Base-by-base conservation (phyloP, 345 rosid genomes). In the Barbarea vulgaris region DNA sequence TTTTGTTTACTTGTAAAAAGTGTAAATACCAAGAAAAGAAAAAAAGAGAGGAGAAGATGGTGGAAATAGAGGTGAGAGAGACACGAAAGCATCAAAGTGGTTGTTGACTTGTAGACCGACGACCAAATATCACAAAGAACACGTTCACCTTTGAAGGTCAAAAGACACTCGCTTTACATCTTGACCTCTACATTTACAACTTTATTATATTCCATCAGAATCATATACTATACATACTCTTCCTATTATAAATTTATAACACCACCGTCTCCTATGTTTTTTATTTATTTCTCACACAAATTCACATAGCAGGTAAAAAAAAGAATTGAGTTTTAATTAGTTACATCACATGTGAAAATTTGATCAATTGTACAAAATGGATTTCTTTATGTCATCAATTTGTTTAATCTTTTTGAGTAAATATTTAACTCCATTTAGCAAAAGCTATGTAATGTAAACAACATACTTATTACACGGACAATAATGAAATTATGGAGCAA, bases 31-130 rank as follows among this genome's bases (percentile, higher is more conserved):
- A 28, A 28, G 1, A 24, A 24, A 24, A 24, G 3, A 28, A 3
- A 28, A 28, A 28, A 2, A 28, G 30, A 28, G 30, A 1, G 6
- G 4, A 28, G 4, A 28, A 36, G 37, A 66, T 55, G 67, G 42
- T 57, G 79, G 61, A 75, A 75, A 59, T 37, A 3, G 73, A 37
- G 73, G 73, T 57, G 73, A 67, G 73, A 19, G 14, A 47, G 62
- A 68, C 41, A 28, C 69, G 50, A 68, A 69, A 69, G 31, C 48
- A 51, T 69, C 64, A 14, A n/a, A 50, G 80, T 61, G 50, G 72
- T 51, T 50, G 79, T 61, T 76, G 79, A 76, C 79, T 76, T 76
- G 64, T 53, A 42, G 64, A 62, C 64, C 51, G 64, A 62, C 64
- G 80, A 76, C 75, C 70, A 44, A 48, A 15, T 2, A 7, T 18